phyloP scores from a whole-genome alignment of 306 rosid species.

The Begonia peltatifolia region DNA sequence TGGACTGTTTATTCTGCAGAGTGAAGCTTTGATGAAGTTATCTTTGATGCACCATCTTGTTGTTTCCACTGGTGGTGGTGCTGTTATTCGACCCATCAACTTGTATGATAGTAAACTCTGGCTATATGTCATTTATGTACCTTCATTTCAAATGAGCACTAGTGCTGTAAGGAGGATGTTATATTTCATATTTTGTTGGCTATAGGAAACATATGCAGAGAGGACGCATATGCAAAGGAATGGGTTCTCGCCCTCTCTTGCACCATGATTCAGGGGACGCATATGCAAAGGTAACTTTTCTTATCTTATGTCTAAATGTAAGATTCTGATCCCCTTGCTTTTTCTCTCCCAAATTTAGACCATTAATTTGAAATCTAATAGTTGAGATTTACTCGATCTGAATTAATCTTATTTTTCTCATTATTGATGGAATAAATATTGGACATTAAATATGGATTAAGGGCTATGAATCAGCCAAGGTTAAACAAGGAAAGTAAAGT shows the following conservation, averaged over 20 bases:
- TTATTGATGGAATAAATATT: too few relatives aligned
- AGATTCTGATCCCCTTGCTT: neutral
- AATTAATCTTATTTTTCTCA: too few relatives aligned
- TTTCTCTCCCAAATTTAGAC: neutral
- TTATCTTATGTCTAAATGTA: slow-evolving; percentile 9
- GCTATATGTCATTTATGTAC: neutral
- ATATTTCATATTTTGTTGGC: neutral
- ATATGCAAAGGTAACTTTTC: slow-evolving; percentile 44
- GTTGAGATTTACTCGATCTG: too few relatives aligned
- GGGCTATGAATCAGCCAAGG: too few relatives aligned
- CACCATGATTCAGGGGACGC: slow-evolving; percentile 62
- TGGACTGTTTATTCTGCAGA: slow-evolving; percentile 27
- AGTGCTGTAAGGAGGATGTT: neutral
- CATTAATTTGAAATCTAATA: too few relatives aligned
- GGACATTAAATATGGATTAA: too few relatives aligned
- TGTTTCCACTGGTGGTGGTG: slow-evolving; percentile 96
- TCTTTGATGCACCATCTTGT: slow-evolving; percentile 51
- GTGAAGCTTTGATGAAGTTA: slow-evolving; percentile 50
- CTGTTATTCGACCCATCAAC: slow-evolving; percentile 73
- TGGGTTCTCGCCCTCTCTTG: slow-evolving; percentile 85
- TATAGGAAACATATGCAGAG: slow-evolving; percentile 79
- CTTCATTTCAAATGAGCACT: neutral
- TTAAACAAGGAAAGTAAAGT: too few relatives aligned
- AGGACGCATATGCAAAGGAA: too few relatives aligned
- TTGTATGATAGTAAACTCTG: slow-evolving; percentile 33